A percentile compares a stretch with the other conserved stretches of the same genome.
Evolutionary conservation across 257 asterid genomes (phyloP).

Genomic region (Solanum pinnatisectum): DNA sequence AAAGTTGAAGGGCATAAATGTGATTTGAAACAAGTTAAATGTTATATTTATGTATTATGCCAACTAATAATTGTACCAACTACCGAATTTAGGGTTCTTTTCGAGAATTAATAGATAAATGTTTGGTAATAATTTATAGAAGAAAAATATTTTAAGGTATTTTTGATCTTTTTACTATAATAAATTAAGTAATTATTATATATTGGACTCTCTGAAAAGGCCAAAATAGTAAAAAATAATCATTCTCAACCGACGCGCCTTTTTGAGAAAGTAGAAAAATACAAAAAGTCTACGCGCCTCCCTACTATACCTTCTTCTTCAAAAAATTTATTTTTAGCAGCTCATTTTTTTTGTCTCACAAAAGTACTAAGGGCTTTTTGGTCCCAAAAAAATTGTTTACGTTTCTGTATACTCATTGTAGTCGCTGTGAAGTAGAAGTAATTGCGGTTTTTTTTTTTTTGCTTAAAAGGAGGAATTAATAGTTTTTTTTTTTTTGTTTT

Average conservation of each 20-base stretch:
- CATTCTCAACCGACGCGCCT: neutral
- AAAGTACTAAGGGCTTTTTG: neutral
- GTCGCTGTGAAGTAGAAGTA: neutral
- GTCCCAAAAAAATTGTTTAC: neutral
- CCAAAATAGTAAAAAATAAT: neutral
- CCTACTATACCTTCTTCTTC: neutral
- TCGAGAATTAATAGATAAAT: too few species aligned
- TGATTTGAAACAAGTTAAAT: too few species aligned
- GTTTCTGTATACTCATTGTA: neutral
- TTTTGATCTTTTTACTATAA: neutral
- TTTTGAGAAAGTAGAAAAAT: neutral
- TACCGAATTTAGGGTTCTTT: too few species aligned
- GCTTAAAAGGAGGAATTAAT: neutral
- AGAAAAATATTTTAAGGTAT: too few species aligned
- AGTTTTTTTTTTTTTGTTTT: neutral
- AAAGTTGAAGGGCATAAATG: too few species aligned
- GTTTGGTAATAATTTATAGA: rapidly evolving
- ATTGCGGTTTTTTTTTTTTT: neutral
- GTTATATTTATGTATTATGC: too few species aligned
- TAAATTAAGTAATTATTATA: neutral
- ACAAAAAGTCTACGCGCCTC: neutral
- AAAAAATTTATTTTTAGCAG: neutral
- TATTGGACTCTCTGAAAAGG: neutral
- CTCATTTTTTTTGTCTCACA: neutral
- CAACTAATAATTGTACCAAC: too few species aligned